phyloP scores from a whole-genome alignment of 2,329 filamentous ascomycete genomes.

The Diaporthe velutina region DNA sequence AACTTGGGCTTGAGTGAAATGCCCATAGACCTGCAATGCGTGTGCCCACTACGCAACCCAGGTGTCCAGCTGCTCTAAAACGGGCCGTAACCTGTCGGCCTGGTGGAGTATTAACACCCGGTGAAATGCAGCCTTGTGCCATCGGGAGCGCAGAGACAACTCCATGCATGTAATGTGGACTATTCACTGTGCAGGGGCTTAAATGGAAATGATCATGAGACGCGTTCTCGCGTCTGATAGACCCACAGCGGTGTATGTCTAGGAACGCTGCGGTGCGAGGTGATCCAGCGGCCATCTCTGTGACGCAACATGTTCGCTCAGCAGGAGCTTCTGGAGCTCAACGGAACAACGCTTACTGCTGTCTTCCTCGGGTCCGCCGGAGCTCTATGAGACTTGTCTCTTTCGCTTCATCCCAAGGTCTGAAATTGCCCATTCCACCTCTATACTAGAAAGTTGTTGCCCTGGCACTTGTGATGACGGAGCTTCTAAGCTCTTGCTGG shows the following conservation, averaged over 20 bases:
- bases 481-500: not conserved
- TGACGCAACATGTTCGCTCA: not conserved
- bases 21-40: not conserved
- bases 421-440: slow-evolving; percentile 11
- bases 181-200: slow-evolving; percentile 13
- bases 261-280: not conserved
- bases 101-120: not conserved
- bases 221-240: slow-evolving; percentile 33
- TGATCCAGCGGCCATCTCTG: not conserved
- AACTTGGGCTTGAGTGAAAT: not conserved
- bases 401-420: not conserved
- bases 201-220: slow-evolving; percentile 7
- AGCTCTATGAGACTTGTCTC: not conserved
- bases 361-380: not conserved
- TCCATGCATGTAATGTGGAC: not conserved
- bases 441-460: not conserved
- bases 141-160: not conserved
- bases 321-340: not conserved
- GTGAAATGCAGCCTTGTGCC: not conserved
- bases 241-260: slow-evolving; percentile 18
- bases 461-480: slow-evolving; percentile 11
- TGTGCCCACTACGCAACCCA: not conserved
- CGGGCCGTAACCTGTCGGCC: not conserved
- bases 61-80: not conserved
- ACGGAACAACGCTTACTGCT: not conserved